phyloP scores from a whole-genome alignment of 2,329 filamentous ascomycete species.

The Aspergillus arachidicola region DNA sequence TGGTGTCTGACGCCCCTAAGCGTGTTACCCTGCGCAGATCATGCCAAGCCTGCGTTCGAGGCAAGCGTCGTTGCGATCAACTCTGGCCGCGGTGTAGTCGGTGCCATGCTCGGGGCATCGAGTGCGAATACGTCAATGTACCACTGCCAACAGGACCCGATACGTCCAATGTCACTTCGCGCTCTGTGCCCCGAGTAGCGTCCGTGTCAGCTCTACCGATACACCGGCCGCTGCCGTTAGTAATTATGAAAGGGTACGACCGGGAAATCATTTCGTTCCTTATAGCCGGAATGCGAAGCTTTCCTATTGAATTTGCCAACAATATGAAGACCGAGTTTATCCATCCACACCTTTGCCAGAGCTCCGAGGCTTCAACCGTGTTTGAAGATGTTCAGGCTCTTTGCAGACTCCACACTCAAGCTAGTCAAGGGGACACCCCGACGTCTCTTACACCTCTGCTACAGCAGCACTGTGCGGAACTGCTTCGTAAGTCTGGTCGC shows the following conservation, averaged over 20 bases:
- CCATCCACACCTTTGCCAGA: slow-evolving; percentile 25
- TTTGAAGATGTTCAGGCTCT: slow-evolving; percentile 24
- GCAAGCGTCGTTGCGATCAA: slow-evolving; percentile 33
- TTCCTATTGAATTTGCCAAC: slow-evolving; percentile 21
- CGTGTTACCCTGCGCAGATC: slow-evolving; percentile 27
- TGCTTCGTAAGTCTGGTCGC: slow-evolving; percentile 15
- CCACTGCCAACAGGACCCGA: slow-evolving; percentile 17
- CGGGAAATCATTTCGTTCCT: slow-evolving; percentile 23
- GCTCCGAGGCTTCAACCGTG: slow-evolving; percentile 6
- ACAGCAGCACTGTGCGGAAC: slow-evolving; percentile 14
- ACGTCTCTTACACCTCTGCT: slow-evolving; percentile 12
- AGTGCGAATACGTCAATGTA: slow-evolving; percentile 30
- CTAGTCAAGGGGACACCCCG: background rate
- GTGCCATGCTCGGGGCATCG: slow-evolving; percentile 22
- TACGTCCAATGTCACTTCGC: background rate
- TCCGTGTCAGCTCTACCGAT: slow-evolving; percentile 7
- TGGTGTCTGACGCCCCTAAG: background rate
- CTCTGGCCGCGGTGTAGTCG: slow-evolving; percentile 28
- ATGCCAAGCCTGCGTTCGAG: slow-evolving; percentile 30
- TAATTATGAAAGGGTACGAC: slow-evolving; percentile 29
- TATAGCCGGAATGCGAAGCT: slow-evolving; percentile 20
- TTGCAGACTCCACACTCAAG: slow-evolving; percentile 19
- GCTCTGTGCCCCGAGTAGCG: background rate
- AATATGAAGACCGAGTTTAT: slow-evolving; percentile 28
- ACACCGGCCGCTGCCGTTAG: slow-evolving; percentile 16